Evolutionary conservation across 2,329 filamentous ascomycete genomes (phyloP).

Genomic region (Fusarium sp.): DNA sequence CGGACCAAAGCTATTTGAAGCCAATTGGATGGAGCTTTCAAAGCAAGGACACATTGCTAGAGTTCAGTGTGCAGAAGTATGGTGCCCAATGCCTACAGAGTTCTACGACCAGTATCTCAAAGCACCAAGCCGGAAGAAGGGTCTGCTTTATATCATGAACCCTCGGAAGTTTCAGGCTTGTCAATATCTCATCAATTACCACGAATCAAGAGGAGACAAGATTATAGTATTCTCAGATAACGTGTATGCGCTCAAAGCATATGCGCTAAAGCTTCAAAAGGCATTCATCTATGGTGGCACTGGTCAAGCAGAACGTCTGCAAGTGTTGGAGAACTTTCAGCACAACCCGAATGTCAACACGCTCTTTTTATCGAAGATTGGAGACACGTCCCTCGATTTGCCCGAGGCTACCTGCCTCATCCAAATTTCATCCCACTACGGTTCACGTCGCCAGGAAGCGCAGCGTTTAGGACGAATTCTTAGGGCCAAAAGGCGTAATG

Average conservation of each 20-base stretch:
- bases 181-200: conserved; percentile 98
- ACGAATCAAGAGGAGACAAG: conserved; percentile 93
- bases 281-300: conserved; percentile 93
- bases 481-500: conserved; percentile 92
- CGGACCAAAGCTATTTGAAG: conserved; percentile 96
- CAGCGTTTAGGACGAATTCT: conserved; percentile 93
- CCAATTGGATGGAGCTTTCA: conserved; percentile 99
- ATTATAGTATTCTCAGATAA: conserved; percentile 99
- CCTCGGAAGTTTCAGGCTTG: conserved; percentile 96
- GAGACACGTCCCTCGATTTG: conserved; percentile 96
- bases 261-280: conserved; percentile 85
- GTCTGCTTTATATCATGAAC: conserved; percentile 91
- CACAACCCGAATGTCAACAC: conserved; percentile 91
- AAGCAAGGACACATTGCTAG: conserved; percentile 96
- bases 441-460: conserved; percentile 94
- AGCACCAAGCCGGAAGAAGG: conserved; percentile 62
- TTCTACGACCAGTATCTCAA: conserved; percentile 95
- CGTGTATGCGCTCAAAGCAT: conserved; percentile 88
- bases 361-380: conserved; percentile 96
- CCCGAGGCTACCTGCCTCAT: conserved; percentile 97
- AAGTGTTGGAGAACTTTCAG: conserved; percentile 93
- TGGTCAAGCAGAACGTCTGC: conserved; percentile 82
- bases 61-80: conserved; percentile 97
- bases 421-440: conserved; percentile 97
- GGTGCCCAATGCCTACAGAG: conserved; percentile 99